Conservation (phyloP, 208 protist species). For the Spongospora subterranea region DNA sequence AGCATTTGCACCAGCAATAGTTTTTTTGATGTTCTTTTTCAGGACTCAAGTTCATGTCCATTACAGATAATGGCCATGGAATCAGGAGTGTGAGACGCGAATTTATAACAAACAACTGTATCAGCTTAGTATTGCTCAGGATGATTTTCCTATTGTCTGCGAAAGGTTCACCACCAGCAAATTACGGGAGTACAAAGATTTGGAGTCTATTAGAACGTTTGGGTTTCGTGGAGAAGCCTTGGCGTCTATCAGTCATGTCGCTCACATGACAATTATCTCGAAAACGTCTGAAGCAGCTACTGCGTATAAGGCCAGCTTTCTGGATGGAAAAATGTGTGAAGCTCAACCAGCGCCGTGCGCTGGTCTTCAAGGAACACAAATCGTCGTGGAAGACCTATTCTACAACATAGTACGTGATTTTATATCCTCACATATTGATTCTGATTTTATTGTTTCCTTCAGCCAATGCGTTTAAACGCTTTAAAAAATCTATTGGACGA, state of each 20-base stretch:
- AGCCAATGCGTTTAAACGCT: constrained; percentile 32
- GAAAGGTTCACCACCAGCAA: constrained; percentile 68
- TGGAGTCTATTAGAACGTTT: constrained; percentile 79
- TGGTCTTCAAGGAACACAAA: constrained; percentile 65
- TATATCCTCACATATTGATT: background rate
- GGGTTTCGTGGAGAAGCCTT: constrained; percentile 97
- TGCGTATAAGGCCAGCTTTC: constrained; percentile 63
- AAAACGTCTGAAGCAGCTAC: constrained; percentile 61
- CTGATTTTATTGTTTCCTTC: background rate
- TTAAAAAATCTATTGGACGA: background rate
- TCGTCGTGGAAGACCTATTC: constrained; percentile 70
- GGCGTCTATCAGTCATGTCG: constrained; percentile 76
- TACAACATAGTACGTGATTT: constrained; percentile 68
- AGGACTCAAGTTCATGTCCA: constrained; percentile 74
- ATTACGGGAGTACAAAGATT: constrained; percentile 77
- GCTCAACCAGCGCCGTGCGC: constrained; percentile 58
- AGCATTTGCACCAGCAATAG: no score
- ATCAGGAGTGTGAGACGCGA: constrained; percentile 70
- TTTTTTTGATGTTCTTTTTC: background rate
- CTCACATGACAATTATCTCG: constrained; percentile 67
- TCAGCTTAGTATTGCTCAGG: constrained; percentile 60
- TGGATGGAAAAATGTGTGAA: constrained; percentile 59
- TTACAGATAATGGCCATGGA: constrained; percentile 77
- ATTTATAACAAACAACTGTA: no score
- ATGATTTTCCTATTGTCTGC: constrained; percentile 71